Evolutionary conservation across 805 yeast genomes (phyloP).

Genomic region (Candida morakotiae): DNA sequence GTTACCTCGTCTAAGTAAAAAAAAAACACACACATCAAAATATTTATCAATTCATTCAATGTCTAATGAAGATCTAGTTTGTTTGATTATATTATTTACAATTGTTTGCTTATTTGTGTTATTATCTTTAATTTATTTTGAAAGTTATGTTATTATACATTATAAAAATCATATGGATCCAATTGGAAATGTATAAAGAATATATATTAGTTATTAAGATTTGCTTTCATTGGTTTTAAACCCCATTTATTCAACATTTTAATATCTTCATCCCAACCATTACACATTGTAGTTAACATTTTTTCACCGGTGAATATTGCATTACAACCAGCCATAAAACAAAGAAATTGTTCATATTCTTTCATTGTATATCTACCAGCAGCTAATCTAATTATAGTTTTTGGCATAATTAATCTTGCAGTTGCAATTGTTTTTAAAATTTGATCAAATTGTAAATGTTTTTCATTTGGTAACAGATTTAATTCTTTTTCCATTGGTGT

Average conservation of each 20-base stretch:
- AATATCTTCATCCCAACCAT: constrained; percentile 80
- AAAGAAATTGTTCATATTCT: constrained; percentile 68
- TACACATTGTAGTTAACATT: constrained; percentile 80
- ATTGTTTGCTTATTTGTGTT: not conserved
- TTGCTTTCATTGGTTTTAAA: constrained; percentile 48
- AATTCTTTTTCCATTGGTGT: constrained; percentile 68
- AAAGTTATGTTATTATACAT: not conserved
- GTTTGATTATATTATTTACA: constrained; percentile 2
- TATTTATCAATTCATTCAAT: no score
- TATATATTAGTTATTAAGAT: not conserved
- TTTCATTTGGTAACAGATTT: constrained; percentile 28
- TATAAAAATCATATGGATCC: no score
- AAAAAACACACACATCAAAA: no score
- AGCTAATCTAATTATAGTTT: constrained; percentile 65
- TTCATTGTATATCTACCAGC: constrained; percentile 83
- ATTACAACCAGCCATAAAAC: constrained; percentile 75
- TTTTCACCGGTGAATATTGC: constrained; percentile 79
- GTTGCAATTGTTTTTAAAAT: constrained; percentile 70
- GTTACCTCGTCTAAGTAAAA: not conserved
- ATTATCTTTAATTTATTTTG: not conserved
- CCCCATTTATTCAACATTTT: constrained; percentile 71
- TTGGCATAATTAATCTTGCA: constrained; percentile 73
- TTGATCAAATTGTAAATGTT: constrained; percentile 53
- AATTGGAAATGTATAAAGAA: no score
- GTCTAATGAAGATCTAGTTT: not conserved